Evolutionary conservation across 2,329 filamentous ascomycete species (phyloP).

Genomic region (Xylariaceae sp.): DNA sequence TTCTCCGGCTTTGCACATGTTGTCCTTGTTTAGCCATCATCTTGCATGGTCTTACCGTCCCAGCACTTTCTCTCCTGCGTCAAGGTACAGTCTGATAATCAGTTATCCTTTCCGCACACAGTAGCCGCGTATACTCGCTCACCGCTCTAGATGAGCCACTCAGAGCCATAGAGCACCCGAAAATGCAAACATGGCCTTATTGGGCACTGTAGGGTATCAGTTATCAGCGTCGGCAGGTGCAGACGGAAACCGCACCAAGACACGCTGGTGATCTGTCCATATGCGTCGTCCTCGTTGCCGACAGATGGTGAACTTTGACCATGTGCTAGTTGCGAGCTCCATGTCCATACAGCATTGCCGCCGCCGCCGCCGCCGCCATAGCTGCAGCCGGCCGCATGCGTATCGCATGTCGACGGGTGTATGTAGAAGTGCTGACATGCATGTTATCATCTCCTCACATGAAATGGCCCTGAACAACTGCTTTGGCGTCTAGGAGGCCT

Average conservation of each 20-base stretch:
- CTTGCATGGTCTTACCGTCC: conserved; percentile 5
- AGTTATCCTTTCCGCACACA: conserved; percentile 7
- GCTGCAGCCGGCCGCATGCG: too few relatives aligned
- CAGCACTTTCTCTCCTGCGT: conserved; percentile 1
- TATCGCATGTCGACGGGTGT: too few relatives aligned
- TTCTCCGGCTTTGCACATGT: conserved; percentile 1
- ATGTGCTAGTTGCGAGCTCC: not conserved
- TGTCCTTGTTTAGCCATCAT: conserved; percentile 1
- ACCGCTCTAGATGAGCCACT: conserved; percentile 15
- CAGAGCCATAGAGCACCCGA: too few relatives aligned
- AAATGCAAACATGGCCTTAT: not conserved
- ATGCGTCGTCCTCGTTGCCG: conserved; percentile 1
- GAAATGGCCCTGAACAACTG: too few relatives aligned
- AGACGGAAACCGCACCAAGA: conserved; percentile 9
- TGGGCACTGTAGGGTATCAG: conserved; percentile 4
- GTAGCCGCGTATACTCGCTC: conserved; percentile 13
- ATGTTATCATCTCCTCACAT: not conserved
- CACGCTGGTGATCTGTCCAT: conserved; percentile 9
- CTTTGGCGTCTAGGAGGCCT: not conserved
- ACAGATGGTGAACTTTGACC: not conserved
- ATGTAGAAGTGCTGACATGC: not conserved
- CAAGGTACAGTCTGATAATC: not conserved
- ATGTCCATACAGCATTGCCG: not conserved
- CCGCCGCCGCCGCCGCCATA: too few relatives aligned
- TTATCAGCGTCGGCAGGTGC: conserved; percentile 13